Evolutionary conservation across 169 alveolate species (phyloP), one percentile per base, ranked within the genome.

Genomic region (Cryptosporidium parvum): DNA sequence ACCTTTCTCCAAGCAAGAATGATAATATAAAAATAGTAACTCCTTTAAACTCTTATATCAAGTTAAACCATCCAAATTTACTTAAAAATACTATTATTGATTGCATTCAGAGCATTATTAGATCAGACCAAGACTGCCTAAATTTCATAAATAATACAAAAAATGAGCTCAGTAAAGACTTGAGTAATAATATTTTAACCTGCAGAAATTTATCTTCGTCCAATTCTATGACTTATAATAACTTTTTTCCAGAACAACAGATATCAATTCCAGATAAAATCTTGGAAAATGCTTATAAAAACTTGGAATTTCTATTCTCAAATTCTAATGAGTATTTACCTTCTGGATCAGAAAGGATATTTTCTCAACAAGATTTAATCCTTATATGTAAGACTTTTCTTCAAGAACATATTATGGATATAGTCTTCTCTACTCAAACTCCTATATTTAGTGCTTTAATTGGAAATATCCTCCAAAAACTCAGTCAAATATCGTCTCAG

Each of bases 31-130:
- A 73, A 6, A 56, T 73, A 12, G 7, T 26, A 31, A 73, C 86
- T 8, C 86, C 86, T n/a, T 35, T 73, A 56, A 73, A 37, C 16
- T 73, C 86, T 12, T 59, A 73, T 58, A 39, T 73, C 3, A 35
- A 53, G 26, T 37, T 56, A 31, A 29, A 23, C 9, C 86, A 73
- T 31, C 44, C 59, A 12, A 73, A 56, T 58, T 16, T 73, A 33
- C 58, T 73, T 23, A 73, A 37, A 31, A 73, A 39, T n/a, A 9
- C 42, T 37, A 73, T 73, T 16, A 21, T 35, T 18, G 72, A 73
- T 21, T 31, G 45, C 44, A 73, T 73, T 35, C 44, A 59, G 16
- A 33, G 72, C 16, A 73, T 73, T 23, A 73, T 73, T 53, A 53
- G 86, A 31, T 56, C 70, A 16, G 56, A 53, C 44, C 45, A 18